These are phyloP conservation scores for Angomonas ambiguus DNA, from an alignment of 208 protist genomes.

Conservation along the genomic window DNA sequence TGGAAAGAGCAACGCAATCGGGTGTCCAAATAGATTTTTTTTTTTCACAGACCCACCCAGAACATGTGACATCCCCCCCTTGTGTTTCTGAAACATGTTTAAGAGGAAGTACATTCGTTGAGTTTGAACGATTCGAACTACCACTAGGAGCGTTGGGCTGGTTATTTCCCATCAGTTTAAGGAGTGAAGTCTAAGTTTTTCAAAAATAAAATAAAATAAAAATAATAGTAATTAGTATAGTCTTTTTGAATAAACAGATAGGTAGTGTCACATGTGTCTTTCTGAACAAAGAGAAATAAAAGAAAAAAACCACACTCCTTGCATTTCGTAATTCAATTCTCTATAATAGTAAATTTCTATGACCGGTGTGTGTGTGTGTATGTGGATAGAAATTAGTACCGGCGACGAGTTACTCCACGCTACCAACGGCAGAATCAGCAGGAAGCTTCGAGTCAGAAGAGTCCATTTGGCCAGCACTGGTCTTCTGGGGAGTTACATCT, in stretches of 20 bases:
- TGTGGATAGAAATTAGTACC: background rate
- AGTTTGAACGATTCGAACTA: too few relatives aligned
- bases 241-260: too few relatives aligned
- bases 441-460: background rate
- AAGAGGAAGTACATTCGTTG: conserved; percentile 7
- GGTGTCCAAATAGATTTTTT: conserved; percentile 21
- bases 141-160: too few relatives aligned
- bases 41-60: conserved; percentile 26
- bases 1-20: conserved; percentile 23
- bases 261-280: background rate
- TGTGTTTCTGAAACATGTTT: conserved; percentile 18
- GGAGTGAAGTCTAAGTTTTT: background rate
- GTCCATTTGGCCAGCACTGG: background rate
- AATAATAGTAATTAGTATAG: background rate
- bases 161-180: background rate
- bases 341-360: background rate
- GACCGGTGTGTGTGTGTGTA: background rate
- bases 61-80: conserved; percentile 28
- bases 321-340: background rate
- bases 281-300: background rate
- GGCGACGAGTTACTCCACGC: too few relatives aligned
- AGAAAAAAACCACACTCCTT: background rate
- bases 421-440: background rate
- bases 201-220: background rate
- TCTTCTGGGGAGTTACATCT: background rate